Evolutionary conservation across 2,329 filamentous ascomycete genomes (phyloP).

Genomic region (Parascedosporium putredinis): DNA sequence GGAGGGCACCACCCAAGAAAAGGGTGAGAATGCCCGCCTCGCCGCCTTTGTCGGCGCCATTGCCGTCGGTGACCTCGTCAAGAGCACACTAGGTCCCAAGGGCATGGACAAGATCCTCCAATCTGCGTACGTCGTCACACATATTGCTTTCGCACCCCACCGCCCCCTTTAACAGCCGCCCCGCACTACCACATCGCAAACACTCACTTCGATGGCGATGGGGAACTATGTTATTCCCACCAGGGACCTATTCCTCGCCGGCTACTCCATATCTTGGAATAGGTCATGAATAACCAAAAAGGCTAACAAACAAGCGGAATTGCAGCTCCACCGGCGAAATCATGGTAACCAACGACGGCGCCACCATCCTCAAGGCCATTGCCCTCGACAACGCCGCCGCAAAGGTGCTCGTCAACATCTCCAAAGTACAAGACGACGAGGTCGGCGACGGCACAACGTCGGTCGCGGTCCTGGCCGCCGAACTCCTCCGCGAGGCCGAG

Average conservation of each 20-base stretch:
- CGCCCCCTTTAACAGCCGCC: slow-evolving; percentile 11
- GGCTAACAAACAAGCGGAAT: slow-evolving; percentile 6
- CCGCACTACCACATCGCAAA: too few species aligned
- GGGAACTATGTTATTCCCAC: too few species aligned
- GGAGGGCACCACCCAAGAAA: slow-evolving; percentile 93
- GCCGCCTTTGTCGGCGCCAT: slow-evolving; percentile 98
- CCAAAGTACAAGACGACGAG: slow-evolving; percentile 98
- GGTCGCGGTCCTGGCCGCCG: slow-evolving; percentile 90
- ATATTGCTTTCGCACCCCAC: too few species aligned
- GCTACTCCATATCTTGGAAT: too few species aligned
- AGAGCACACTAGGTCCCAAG: slow-evolving; percentile 93
- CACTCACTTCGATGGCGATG: too few species aligned
- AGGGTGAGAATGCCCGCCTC: slow-evolving; percentile 97
- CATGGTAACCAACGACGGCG: slow-evolving; percentile 97
- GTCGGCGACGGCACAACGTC: slow-evolving; percentile 97
- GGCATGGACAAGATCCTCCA: slow-evolving; percentile 99
- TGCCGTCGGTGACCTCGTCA: slow-evolving; percentile 92
- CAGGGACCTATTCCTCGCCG: too few species aligned
- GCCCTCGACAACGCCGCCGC: slow-evolving; percentile 96
- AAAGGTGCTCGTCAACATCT: slow-evolving; percentile 98
- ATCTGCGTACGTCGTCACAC: slow-evolving; percentile 65
- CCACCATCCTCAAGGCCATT: slow-evolving; percentile 96
- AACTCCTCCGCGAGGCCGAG: slow-evolving; percentile 91
- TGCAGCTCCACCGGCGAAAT: slow-evolving; percentile 85
- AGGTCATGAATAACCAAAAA: too few species aligned